Evolutionary conservation across 2,329 filamentous ascomycete genomes (phyloP), one percentile per base, ranked within the genome.

Genomic region (Hypoxylon sp.): DNA sequence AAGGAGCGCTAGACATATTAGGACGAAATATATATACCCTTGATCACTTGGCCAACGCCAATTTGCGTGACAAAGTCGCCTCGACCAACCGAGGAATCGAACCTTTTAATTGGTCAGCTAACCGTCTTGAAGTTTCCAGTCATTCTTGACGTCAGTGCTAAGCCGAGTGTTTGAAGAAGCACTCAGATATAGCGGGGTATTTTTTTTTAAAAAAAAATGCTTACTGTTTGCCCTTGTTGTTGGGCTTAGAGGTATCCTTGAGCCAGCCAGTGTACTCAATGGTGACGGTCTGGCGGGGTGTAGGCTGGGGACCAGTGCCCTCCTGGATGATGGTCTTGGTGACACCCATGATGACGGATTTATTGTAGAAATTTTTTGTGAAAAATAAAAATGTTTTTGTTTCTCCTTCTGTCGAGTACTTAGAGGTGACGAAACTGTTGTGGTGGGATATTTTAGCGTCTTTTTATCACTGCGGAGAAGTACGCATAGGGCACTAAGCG

Each of bases 181-280:
- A 25, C 28, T 51, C 48, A 34, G 36, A 69, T 66, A 65, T 63
- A 58, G 64, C 46, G 51, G 63, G 53, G 43, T 53, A 28, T 25
- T 41, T 30, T 7, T 7, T 7, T 7, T 7, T 9, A 9, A 30
- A 30, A 30, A 28, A 30, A 30, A 30, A 30, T 30, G 82, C 90
- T 76, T 84, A 97, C 94, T 93, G 78, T 25, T 80, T 81, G 75
- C 94, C 94, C 86, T 92, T 89, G 76, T 87, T 84, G 63, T 88
- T 84, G 17, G 86, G 80, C 79, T 88, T 82, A 70, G 77, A 81
- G 21, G 83, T 76, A 76, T 97, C 90, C 82, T 91, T 92, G 70
- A 98, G 86, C 82, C 85, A 97, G 75, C 96, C 96, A 45, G 91
- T 96, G 86, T 98, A 98, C 82, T 96, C 89, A 78, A 98, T 97